A percentile compares a stretch with the other conserved stretches of the same genome.
Conservation (phyloP, 2,329 filamentous ascomycete genomes). For the Calonectria montana region DNA sequence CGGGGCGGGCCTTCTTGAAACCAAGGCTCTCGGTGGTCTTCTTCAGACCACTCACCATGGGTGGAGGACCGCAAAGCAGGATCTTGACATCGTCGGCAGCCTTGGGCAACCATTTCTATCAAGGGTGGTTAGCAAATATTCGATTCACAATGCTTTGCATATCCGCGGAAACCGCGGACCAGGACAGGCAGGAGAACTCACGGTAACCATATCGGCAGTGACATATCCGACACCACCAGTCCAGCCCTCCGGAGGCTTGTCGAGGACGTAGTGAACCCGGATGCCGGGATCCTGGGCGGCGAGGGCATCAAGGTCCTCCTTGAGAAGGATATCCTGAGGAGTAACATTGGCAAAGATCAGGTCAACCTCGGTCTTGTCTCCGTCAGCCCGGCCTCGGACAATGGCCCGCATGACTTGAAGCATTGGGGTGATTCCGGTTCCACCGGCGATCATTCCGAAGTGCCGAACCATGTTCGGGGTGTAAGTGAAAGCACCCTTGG, state of each 20-base stretch:
- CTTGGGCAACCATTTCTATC: slow-evolving; percentile 81
- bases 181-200: slow-evolving; percentile 50
- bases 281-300: slow-evolving; percentile 82
- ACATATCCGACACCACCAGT: slow-evolving; percentile 94
- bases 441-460: slow-evolving; percentile 98
- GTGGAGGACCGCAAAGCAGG: slow-evolving; percentile 92
- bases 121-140: slow-evolving; percentile 32
- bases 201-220: slow-evolving; percentile 94
- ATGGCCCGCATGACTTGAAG: slow-evolving; percentile 95
- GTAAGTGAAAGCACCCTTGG: slow-evolving; percentile 98
- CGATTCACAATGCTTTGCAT: not conserved
- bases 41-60: slow-evolving; percentile 98
- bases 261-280: slow-evolving; percentile 93
- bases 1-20: slow-evolving; percentile 90
- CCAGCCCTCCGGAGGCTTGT: slow-evolving; percentile 95
- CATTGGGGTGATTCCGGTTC: slow-evolving; percentile 98
- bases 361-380: slow-evolving; percentile 89
- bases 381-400: slow-evolving; percentile 80
- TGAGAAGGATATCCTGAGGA: slow-evolving; percentile 89
- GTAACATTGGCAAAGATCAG: slow-evolving; percentile 98
- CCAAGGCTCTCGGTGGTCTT: slow-evolving; percentile 91
- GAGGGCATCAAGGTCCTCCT: slow-evolving; percentile 88
- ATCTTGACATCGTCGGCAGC: slow-evolving; percentile 91
- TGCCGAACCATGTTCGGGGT: slow-evolving; percentile 95
- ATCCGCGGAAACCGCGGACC: not conserved